Conservation (phyloP, 75 land plant genomes). For the Larix kaempferi region DNA sequence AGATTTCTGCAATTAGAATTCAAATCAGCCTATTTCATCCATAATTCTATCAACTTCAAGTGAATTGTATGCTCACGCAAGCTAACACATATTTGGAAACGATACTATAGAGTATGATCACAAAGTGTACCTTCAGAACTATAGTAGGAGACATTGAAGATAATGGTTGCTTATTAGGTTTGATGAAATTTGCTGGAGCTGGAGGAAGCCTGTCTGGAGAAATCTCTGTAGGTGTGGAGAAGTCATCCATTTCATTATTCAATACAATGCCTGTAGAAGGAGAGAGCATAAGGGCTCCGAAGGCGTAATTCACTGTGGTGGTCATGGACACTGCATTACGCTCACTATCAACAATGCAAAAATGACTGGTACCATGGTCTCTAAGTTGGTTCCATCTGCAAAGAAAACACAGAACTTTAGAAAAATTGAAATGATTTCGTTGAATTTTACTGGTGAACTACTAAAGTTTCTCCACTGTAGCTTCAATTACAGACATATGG, state of each 20-base stretch:
- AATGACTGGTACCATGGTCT: slow-evolving; percentile 44
- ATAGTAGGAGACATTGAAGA: slow-evolving; percentile 48
- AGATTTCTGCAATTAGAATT: neutral
- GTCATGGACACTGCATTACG: slow-evolving; percentile 36
- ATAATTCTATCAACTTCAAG: neutral
- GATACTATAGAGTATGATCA: neutral
- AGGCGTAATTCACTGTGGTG: slow-evolving; percentile 26
- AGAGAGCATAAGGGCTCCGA: slow-evolving; percentile 26
- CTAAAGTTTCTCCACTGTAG: no score
- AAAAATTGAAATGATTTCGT: slow-evolving; percentile 2
- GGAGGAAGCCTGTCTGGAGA: slow-evolving; percentile 20
- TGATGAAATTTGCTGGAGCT: slow-evolving; percentile 20
- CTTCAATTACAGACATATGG: no score
- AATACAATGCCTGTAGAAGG: slow-evolving; percentile 25
- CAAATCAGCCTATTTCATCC: neutral
- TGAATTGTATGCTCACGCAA: neutral
- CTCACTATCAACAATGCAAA: slow-evolving; percentile 29
- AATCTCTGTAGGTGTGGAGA: slow-evolving; percentile 14
- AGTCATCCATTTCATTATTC: slow-evolving; percentile 46
- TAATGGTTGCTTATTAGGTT: slow-evolving; percentile 29
- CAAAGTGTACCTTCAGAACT: slow-evolving; percentile 24
- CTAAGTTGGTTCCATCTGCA: slow-evolving; percentile 20
- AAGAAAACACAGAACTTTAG: neutral
- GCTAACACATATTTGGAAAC: neutral
- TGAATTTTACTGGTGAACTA: no score